A percentile compares a stretch with the other conserved stretches of the same genome.
phyloP scores from a whole-genome alignment of 2,329 filamentous ascomycete genomes.

The Verticillium tricorpus region DNA sequence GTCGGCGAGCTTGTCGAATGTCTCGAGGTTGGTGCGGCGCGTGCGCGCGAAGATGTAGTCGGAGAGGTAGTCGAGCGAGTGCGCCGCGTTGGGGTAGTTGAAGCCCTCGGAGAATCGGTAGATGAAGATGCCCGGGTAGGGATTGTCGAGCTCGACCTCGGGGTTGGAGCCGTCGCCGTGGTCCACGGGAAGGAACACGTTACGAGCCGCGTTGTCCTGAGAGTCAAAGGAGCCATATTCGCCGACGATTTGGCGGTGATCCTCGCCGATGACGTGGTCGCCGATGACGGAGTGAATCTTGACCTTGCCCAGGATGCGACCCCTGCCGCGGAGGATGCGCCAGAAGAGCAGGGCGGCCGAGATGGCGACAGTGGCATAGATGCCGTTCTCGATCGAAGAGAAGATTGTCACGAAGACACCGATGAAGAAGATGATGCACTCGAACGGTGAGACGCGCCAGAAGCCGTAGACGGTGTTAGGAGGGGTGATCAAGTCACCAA shows the following conservation, averaged over 20 bases:
- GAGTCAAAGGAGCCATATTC: constrained; percentile 56
- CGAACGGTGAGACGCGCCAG: constrained; percentile 87
- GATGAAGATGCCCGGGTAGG: constrained; percentile 91
- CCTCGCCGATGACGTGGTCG: constrained; percentile 66
- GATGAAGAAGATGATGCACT: constrained; percentile 88
- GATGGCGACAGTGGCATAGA: constrained; percentile 78
- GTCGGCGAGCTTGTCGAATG: constrained; percentile 65
- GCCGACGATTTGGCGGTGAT: constrained; percentile 39
- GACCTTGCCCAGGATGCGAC: constrained; percentile 78
- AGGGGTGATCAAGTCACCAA: constrained; percentile 85
- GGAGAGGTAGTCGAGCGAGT: constrained; percentile 77
- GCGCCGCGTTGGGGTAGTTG: constrained; percentile 91
- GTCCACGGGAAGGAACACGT: constrained; percentile 81
- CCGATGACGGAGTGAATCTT: constrained; percentile 80
- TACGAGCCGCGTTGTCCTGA: constrained; percentile 50
- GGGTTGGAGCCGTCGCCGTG: constrained; percentile 92
- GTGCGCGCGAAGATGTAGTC: constrained; percentile 66
- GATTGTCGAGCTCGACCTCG: constrained; percentile 69
- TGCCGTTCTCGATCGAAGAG: constrained; percentile 81
- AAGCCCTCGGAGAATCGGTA: constrained; percentile 93
- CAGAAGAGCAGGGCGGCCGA: constrained; percentile 77
- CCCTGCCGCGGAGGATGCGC: constrained; percentile 76
- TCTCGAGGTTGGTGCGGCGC: constrained; percentile 67
- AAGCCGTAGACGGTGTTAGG: constrained; percentile 93
- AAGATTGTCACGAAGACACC: constrained; percentile 91